phyloP scores from a whole-genome alignment of 2,329 filamentous ascomycete genomes.

The Botryotinia convoluta region DNA sequence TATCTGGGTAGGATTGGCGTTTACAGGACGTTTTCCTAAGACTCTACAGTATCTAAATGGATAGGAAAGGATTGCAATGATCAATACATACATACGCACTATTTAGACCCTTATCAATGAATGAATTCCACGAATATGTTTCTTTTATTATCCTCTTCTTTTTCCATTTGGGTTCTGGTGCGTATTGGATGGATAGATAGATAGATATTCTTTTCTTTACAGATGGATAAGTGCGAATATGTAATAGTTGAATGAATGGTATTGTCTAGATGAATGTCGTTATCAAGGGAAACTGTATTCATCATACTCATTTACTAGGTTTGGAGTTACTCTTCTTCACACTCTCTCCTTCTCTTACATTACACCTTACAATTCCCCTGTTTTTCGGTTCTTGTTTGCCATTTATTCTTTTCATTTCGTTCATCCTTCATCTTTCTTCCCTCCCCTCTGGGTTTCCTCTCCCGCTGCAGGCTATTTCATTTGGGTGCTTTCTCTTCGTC shows the following conservation, averaged over 20 bases:
- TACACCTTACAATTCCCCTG: no score
- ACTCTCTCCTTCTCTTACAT: no score
- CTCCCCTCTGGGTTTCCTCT: no score
- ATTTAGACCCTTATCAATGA: not conserved
- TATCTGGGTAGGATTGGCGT: not conserved
- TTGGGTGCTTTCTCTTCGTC: no score
- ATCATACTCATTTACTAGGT: no score
- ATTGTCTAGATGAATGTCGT: not conserved
- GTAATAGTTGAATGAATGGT: not conserved
- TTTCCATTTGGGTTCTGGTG: not conserved
- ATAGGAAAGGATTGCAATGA: not conserved
- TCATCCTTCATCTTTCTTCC: no score
- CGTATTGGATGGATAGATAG: not conserved
- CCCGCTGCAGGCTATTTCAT: no score
- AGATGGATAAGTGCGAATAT: not conserved
- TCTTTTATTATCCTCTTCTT: not conserved
- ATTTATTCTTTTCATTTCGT: no score
- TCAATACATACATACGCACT: not conserved
- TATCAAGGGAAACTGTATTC: not conserved
- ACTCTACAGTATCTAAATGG: not conserved
- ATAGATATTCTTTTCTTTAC: not conserved
- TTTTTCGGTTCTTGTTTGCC: no score
- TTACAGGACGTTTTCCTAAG: not conserved
- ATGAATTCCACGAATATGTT: not conserved
- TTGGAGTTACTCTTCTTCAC: no score